Evolutionary conservation across 2,329 filamentous ascomycete genomes (phyloP), one percentile per base, ranked within the genome.

Genomic region (Ustulina deusta): DNA sequence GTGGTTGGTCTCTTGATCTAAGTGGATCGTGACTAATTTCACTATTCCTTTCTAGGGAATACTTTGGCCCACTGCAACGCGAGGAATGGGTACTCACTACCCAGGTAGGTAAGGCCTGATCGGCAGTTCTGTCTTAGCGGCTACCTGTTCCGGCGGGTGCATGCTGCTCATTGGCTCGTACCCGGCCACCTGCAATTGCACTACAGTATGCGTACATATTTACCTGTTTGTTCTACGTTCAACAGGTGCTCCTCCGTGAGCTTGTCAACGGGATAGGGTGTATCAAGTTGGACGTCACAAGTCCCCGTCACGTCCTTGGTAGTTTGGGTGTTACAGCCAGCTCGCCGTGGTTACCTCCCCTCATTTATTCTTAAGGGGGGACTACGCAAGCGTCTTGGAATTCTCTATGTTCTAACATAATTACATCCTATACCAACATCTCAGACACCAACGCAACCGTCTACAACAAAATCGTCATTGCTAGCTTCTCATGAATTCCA

Each of bases 111-210:
- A n/a, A 46, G 11, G 25, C 46, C 44, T 46, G 54, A 52, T 49
- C 56, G 36, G 51, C 27, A 54, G 51, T 32, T 58, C 15, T 62
- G 58, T 63, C 38, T 68, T 61, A 68, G 42, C 15, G 29, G 61
- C 56, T 69, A 44, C 67, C 67, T 27, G 38, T 69, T 69, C 60
- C 34, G 67, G 67, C 56, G 36, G 32, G n/a, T 32, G 36, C 34
- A 55, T 61, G 59, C 11, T 22, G 54, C 49, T 64, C 20, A 69
- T 69, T 66, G 67, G 67, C 29, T 60, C 34, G 9, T 17, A 22
- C 9, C 29, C 25, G 63, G 65, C 52, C 56, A 68, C 11, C 49
- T 60, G 48, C 55, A 32, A 58, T 56, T 67, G 48, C 34, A 59
- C 40, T n/a, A 49, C 25, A n/a, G n/a, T n/a, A n/a, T n/a, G n/a